Base-by-base conservation (phyloP, 2,329 filamentous ascomycete genomes). In the Exophiala aquamarina region DNA sequence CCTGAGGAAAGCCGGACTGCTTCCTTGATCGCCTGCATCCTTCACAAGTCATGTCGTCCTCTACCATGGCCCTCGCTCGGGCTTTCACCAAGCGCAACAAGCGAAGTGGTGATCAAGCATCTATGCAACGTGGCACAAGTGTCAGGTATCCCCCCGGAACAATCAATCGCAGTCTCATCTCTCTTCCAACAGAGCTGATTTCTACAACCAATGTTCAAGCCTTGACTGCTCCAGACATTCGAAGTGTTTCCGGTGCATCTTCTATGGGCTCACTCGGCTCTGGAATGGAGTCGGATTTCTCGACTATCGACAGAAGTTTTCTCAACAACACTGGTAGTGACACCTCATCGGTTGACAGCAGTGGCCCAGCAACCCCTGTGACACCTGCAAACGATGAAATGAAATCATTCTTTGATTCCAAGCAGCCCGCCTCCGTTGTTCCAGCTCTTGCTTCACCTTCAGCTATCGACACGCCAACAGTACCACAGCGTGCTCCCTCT, bases 141-240 rank as follows among this genome's bases (percentile, higher is more conserved):
- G 60, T 66, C 48, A 70, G 68, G 57, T 72, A 71, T 48, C 63
- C 66, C 23, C 61, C 71, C 7, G 71, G 68, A 21, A 70, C 66
- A 14, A 73, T 75, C 58, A 69, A 72, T 49, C 68, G 72, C 39
- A 68, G 62, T 51, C 68, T 71, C 52, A 98, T 98, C 65, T 98
- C 93, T 1, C 82, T 78, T 3, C 93, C 93, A 1, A 78, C 95
- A 43, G 84, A 90, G 68, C 78, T 98, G 54, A 76, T 96, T 39
- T 94, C 93, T 50, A 95, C 92, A 4, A 97, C 93, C 59, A 98
- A 97, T 70, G 89, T 94, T 80, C 84, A 96, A 44, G 90, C 89
- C 6, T 95, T 95, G 77, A 92, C 92, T 64, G 91, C 93, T 8
- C 92, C 92, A 41, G 87, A 96, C 64, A 83, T 96, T 53, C 73